These are phyloP conservation scores for Torulaspora microellipsoides DNA, from an alignment of 805 yeast species.

Conservation along the genomic window DNA sequence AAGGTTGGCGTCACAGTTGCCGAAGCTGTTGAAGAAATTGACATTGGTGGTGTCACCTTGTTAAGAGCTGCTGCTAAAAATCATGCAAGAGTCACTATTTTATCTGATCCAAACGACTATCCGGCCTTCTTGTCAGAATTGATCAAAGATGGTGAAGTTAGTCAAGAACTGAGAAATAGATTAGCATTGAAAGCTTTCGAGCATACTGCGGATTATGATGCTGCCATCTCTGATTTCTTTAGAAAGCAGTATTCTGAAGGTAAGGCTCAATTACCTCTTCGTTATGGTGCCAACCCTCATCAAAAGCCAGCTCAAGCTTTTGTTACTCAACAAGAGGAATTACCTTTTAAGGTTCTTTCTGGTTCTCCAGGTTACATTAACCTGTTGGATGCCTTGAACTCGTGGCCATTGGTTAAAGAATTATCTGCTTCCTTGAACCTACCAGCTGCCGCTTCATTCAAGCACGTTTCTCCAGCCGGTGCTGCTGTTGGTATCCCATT, in stretches of 20 bases:
- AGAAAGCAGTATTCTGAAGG: slow-evolving; percentile 95
- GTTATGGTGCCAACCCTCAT: slow-evolving; percentile 99
- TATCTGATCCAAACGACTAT: slow-evolving; percentile 93
- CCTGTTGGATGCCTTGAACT: slow-evolving; percentile 91
- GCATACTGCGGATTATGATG: slow-evolving; percentile 96
- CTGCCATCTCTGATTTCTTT: slow-evolving; percentile 93
- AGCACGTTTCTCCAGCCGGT: slow-evolving; percentile 99
- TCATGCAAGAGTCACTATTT: slow-evolving; percentile 91
- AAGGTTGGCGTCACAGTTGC: slow-evolving; percentile 92
- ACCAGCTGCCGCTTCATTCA: slow-evolving; percentile 98
- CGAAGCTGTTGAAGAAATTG: slow-evolving; percentile 98
- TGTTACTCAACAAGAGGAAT: slow-evolving; percentile 74
- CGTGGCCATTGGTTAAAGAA: slow-evolving; percentile 98
- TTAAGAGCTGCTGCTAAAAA: slow-evolving; percentile 98
- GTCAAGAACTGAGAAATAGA: slow-evolving; percentile 68
- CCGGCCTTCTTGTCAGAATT: slow-evolving; percentile 81
- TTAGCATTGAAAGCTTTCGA: slow-evolving; percentile 96
- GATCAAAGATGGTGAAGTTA: slow-evolving; percentile 58
- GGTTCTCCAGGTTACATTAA: slow-evolving; percentile 99
- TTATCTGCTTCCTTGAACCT: slow-evolving; percentile 87
- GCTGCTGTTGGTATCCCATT: slow-evolving; percentile 96
- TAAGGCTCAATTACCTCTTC: slow-evolving; percentile 81
- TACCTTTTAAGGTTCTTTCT: slow-evolving; percentile 88
- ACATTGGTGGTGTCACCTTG: slow-evolving; percentile 96
- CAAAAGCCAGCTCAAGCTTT: slow-evolving; percentile 99